phyloP scores from a whole-genome alignment of 2,329 filamentous ascomycete genomes.

The Colletotrichum viniferum region DNA sequence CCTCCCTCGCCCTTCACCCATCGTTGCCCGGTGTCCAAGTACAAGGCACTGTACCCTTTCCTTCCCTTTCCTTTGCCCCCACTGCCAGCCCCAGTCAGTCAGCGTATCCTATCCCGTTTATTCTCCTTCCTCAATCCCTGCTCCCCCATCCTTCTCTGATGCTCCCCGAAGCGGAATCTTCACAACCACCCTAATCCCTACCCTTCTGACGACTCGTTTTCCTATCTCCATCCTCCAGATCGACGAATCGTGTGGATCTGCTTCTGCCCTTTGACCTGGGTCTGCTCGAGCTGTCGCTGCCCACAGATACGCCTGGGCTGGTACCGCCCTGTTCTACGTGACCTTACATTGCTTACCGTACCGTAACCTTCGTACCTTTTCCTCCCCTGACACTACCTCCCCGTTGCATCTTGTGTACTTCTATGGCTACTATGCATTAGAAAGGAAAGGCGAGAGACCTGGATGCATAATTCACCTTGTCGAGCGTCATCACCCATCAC shows the following conservation, averaged over 20 bases:
- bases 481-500: neutral
- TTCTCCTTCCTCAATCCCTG: neutral
- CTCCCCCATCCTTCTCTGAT: neutral
- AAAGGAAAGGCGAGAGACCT: neutral
- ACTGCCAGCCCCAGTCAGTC: neutral
- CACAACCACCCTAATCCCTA: neutral
- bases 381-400: neutral
- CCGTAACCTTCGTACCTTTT: neutral
- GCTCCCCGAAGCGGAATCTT: neutral
- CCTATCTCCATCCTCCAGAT: neutral
- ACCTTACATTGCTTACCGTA: neutral
- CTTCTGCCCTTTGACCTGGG: neutral
- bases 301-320: constrained; percentile 16
- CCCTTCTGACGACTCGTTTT: neutral
- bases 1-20: neutral
- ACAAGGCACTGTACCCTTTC: neutral
- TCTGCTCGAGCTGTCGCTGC: neutral
- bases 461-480: neutral
- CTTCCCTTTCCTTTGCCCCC: neutral
- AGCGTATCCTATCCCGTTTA: neutral
- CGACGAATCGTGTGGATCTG: neutral
- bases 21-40: neutral
- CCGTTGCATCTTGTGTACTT: neutral
- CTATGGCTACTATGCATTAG: neutral
- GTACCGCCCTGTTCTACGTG: neutral